Evolutionary conservation across 768 basidiomycete species (phyloP).

Genomic region (Mycena haematopus): DNA sequence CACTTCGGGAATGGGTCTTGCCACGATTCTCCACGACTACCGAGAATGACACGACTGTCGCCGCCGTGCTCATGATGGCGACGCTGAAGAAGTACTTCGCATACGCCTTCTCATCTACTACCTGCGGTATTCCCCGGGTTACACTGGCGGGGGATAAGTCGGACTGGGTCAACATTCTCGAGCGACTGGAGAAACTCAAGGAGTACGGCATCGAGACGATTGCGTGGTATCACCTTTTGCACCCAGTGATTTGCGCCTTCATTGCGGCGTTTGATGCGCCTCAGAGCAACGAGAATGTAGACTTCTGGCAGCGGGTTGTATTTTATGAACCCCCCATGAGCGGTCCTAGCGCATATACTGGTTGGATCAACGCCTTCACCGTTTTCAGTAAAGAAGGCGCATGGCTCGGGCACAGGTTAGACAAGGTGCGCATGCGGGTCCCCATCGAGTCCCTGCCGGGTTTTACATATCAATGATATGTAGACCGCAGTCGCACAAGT

Average conservation of each 20-base stretch:
- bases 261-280: background rate
- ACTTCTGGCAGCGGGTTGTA: background rate
- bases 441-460: background rate
- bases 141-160: conserved; percentile 33
- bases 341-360: background rate
- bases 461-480: background rate
- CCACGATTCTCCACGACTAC: conserved; percentile 41
- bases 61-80: conserved; percentile 34
- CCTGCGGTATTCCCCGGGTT: conserved; percentile 20
- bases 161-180: conserved; percentile 34
- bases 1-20: conserved; percentile 36
- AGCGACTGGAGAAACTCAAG: conserved; percentile 32
- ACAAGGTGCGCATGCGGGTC: background rate
- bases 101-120: conserved; percentile 24
- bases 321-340: background rate
- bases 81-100: conserved; percentile 35
- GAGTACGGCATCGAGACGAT: conserved; percentile 28
- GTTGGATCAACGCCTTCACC: background rate
- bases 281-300: background rate
- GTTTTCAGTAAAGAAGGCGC: background rate
- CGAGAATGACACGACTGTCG: conserved; percentile 27
- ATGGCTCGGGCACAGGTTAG: background rate
- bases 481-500: background rate
- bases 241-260: conserved; percentile 23
- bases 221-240: conserved; percentile 29